phyloP scores from a whole-genome alignment of 83 land plant genomes.

The Isoetes engelmannii region DNA sequence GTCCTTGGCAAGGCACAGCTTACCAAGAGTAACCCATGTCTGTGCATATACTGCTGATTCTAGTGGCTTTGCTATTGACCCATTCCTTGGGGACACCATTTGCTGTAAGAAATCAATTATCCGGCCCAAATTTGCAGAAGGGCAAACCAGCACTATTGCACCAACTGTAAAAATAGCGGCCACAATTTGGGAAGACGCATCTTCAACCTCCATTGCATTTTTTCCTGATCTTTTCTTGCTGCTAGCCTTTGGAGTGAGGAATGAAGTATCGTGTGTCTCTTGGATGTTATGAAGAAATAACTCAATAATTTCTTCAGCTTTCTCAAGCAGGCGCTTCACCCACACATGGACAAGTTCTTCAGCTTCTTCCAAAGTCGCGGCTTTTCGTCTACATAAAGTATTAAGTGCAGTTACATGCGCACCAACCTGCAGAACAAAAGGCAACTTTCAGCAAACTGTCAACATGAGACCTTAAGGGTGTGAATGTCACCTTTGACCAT shows the following conservation, averaged over 20 bases:
- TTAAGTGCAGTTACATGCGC: slow-evolving; percentile 81
- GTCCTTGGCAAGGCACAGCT: slow-evolving; percentile 76
- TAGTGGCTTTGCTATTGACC: slow-evolving; percentile 19
- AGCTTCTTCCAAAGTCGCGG: slow-evolving; percentile 51
- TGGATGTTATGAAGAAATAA: slow-evolving; percentile 20
- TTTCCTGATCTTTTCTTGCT: slow-evolving; percentile 13
- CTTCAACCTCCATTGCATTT: slow-evolving; percentile 16
- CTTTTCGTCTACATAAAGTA: slow-evolving; percentile 68
- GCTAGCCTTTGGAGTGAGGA: slow-evolving; percentile 28
- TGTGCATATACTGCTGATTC: slow-evolving; percentile 67
- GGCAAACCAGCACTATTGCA: slow-evolving; percentile 59
- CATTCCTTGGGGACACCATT: slow-evolving; percentile 38
- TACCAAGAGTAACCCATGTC: slow-evolving; percentile 80
- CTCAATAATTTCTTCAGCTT: slow-evolving; percentile 52
- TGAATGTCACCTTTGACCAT: too few relatives aligned
- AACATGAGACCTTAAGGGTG: too few relatives aligned
- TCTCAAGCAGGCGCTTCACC: slow-evolving; percentile 51
- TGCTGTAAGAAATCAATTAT: slow-evolving; percentile 50
- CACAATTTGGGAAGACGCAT: slow-evolving; percentile 32
- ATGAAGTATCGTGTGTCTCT: neutral
- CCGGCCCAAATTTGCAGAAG: slow-evolving; percentile 45
- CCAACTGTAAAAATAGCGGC: slow-evolving; percentile 82
- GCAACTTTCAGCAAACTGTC: too few relatives aligned
- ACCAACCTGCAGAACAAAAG: slow-evolving; percentile 46
- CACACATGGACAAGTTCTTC: slow-evolving; percentile 53